Evolutionary conservation across 2,329 filamentous ascomycete genomes (phyloP).

Genomic region (Fusarium subglutinans): DNA sequence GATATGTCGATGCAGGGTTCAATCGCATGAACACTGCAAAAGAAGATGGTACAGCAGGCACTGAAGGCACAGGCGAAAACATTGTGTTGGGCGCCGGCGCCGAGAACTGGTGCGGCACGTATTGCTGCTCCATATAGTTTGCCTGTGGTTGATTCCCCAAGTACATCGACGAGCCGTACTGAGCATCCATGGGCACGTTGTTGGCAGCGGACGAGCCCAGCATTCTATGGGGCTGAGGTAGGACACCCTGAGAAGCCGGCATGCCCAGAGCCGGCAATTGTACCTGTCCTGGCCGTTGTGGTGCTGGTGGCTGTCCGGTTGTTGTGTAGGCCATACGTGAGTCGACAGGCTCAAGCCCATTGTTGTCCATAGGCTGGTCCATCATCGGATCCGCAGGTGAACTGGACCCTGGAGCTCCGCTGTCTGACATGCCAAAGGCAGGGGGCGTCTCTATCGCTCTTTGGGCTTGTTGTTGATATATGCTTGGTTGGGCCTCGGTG

Average conservation of each 20-base stretch:
- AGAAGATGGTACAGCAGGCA: constrained; percentile 33
- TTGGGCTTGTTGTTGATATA: not conserved
- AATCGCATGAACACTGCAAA: constrained; percentile 76
- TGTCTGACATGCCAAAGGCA: constrained; percentile 2
- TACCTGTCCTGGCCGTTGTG: constrained; percentile 13
- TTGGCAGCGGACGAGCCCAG: constrained; percentile 38
- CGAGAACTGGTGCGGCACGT: constrained; percentile 44
- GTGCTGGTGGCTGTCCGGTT: constrained; percentile 14
- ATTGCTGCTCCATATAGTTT: constrained; percentile 48
- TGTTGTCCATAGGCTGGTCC: constrained; percentile 29
- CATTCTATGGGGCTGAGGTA: constrained; percentile 38
- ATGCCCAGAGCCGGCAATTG: constrained; percentile 36
- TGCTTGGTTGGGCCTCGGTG: not conserved
- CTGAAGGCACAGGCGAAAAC: constrained; percentile 36
- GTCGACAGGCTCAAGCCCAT: constrained; percentile 35
- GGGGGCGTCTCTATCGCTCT: not conserved
- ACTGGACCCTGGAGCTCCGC: constrained; percentile 17
- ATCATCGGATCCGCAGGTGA: constrained; percentile 30
- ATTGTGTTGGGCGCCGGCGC: constrained; percentile 35
- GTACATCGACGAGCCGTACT: constrained; percentile 52
- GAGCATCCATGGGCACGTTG: constrained; percentile 45
- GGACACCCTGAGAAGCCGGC: constrained; percentile 20
- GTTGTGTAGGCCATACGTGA: constrained; percentile 41
- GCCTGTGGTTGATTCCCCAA: constrained; percentile 51
- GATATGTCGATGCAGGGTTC: constrained; percentile 68